These are phyloP conservation scores for Penicillium concentricum DNA, from an alignment of 2,329 filamentous ascomycete species.

Conservation along the genomic window DNA sequence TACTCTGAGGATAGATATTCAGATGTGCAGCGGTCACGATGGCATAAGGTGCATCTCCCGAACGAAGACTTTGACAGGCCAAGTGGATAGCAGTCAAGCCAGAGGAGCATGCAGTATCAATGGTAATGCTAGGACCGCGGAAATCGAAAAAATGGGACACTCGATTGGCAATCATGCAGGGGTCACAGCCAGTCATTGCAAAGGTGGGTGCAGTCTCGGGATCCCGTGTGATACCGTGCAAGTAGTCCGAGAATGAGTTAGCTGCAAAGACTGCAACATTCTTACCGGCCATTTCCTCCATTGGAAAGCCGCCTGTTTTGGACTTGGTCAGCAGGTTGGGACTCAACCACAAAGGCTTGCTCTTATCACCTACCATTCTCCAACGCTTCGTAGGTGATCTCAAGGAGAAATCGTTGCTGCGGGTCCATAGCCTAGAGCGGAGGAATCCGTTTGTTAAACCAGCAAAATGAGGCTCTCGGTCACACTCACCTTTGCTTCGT, in stretches of 20 bases:
- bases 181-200: slow-evolving; percentile 16
- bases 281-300: slow-evolving; percentile 4
- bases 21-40: background rate
- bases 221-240: background rate
- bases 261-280: slow-evolving; percentile 24
- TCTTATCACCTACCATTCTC: slow-evolving; percentile 30
- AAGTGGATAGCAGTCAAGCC: slow-evolving; percentile 27
- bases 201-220: background rate
- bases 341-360: background rate
- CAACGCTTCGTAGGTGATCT: slow-evolving; percentile 38
- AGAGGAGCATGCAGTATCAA: slow-evolving; percentile 31
- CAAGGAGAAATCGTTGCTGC: slow-evolving; percentile 11
- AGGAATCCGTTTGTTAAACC: background rate
- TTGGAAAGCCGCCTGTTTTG: slow-evolving; percentile 28
- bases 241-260: slow-evolving; percentile 11
- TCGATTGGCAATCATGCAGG: slow-evolving; percentile 19
- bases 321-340: background rate
- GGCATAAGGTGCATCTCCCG: slow-evolving; percentile 18
- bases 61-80: slow-evolving; percentile 27
- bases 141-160: slow-evolving; percentile 35
- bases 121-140: slow-evolving; percentile 26
- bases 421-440: background rate
- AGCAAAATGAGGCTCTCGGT: background rate
- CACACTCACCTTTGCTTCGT: background rate
- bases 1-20: background rate